phyloP scores from a whole-genome alignment of 2,329 filamentous ascomycete species.

The Nigrospora sphaerica region DNA sequence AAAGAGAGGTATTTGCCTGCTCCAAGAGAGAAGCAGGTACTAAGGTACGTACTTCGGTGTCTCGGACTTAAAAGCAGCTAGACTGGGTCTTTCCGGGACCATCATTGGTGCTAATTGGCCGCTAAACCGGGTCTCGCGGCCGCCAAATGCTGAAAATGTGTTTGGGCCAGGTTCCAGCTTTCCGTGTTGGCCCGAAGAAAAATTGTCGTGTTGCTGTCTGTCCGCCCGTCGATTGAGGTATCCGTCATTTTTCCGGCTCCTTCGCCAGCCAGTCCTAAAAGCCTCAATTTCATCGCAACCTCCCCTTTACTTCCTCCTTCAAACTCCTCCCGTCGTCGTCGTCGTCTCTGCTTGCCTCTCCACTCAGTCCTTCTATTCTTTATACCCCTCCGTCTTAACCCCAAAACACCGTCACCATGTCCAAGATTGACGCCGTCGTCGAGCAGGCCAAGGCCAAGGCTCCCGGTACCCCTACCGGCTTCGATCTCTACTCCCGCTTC shows the following conservation, averaged over 20 bases:
- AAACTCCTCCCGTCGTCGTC: background rate
- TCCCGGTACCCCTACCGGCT: conserved; percentile 16
- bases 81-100: no score
- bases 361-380: background rate
- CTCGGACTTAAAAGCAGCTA: no score
- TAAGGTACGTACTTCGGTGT: no score
- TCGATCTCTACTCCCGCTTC: conserved; percentile 81
- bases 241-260: background rate
- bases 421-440: conserved; percentile 9
- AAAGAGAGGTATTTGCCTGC: no score
- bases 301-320: background rate
- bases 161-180: background rate
- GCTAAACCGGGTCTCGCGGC: no score
- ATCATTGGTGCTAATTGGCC: no score
- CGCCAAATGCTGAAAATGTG: no score
- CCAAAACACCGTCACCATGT: background rate
- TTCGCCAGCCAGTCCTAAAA: background rate
- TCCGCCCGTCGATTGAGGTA: background rate
- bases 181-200: conserved; percentile 2
- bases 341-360: background rate
- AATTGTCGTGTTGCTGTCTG: background rate
- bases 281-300: background rate
- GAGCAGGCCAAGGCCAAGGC: conserved; percentile 17
- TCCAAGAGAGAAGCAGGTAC: no score
- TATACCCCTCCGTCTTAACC: no score